These are phyloP conservation scores for Arthromyces matolae DNA, from an alignment of 768 basidiomycete genomes.

Conservation along the genomic window DNA sequence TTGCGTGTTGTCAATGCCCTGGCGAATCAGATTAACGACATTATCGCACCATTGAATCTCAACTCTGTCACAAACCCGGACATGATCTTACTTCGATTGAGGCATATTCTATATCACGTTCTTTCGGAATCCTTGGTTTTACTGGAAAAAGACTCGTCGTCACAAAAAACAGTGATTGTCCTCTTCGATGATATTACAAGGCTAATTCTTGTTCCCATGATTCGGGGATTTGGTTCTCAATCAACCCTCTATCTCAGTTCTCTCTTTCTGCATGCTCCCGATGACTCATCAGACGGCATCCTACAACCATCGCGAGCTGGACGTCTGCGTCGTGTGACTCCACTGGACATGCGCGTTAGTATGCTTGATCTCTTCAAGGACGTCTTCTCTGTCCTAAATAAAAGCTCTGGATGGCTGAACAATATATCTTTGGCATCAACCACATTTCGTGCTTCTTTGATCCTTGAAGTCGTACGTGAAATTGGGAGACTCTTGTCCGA, in stretches of 20 bases:
- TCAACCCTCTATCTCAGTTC: conserved; percentile 14
- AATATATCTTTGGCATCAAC: conserved; percentile 15
- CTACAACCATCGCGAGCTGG: conserved; percentile 8
- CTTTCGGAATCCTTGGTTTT: conserved; percentile 16
- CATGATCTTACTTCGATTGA: conserved; percentile 20
- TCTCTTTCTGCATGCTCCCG: conserved; percentile 10
- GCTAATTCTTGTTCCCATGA: conserved; percentile 14
- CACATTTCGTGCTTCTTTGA: conserved; percentile 27
- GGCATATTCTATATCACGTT: conserved; percentile 15
- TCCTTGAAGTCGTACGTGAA: conserved; percentile 37
- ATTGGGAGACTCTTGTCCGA: conserved; percentile 29
- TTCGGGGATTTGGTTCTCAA: conserved; percentile 11
- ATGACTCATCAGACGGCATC: conserved; percentile 2
- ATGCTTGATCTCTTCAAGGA: conserved; percentile 26
- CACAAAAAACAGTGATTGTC: conserved; percentile 12
- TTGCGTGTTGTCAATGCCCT: conserved; percentile 28
- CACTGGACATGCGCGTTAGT: conserved; percentile 25
- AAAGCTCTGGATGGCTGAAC: conserved; percentile 6
- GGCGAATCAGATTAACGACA: conserved; percentile 11
- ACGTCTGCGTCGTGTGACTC: conserved; percentile 7
- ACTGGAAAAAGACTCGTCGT: conserved; percentile 7
- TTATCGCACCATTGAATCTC: conserved; percentile 3
- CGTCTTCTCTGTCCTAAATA: conserved; percentile 16
- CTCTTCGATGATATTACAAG: conserved; percentile 14
- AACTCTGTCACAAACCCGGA: conserved; percentile 11